Percentiles rank a stretch among this genome's conserved stretches.
These are phyloP conservation scores for Podospora didyma DNA, from an alignment of 495 filamentous ascomycete genomes.

Conservation along the genomic window DNA sequence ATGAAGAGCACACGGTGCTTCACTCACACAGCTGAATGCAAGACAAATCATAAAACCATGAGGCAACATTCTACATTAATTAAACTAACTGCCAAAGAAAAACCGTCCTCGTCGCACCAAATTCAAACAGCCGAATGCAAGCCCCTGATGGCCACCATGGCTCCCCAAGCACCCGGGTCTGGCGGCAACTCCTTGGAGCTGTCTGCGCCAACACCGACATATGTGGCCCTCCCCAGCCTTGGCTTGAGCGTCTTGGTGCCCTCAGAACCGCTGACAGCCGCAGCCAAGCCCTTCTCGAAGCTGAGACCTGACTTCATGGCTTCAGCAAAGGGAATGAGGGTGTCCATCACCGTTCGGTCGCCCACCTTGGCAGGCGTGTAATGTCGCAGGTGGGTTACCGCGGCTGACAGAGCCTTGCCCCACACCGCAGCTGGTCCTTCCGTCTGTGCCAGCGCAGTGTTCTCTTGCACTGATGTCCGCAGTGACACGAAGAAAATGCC, in stretches of 20 bases:
- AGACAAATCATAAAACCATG: neutral
- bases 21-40: no score
- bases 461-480: conserved; percentile 42
- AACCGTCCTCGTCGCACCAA: neutral
- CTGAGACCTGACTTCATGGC: conserved; percentile 38
- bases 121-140: conserved; percentile 24
- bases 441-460: conserved; percentile 27
- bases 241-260: conserved; percentile 51
- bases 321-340: conserved; percentile 54
- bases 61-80: neutral
- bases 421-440: conserved; percentile 30
- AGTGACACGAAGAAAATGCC: conserved; percentile 57
- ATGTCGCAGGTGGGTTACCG: conserved; percentile 41
- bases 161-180: conserved; percentile 60
- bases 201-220: conserved; percentile 47
- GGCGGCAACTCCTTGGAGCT: conserved; percentile 45
- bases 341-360: conserved; percentile 54
- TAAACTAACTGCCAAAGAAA: neutral
- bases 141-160: conserved; percentile 54
- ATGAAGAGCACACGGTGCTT: no score
- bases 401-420: conserved; percentile 32
- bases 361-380: conserved; percentile 47
- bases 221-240: conserved; percentile 55
- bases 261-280: conserved; percentile 52
- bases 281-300: conserved; percentile 48